Evolutionary conservation across 2,329 filamentous ascomycete genomes (phyloP).

Genomic region (Colletotrichum acutatum): DNA sequence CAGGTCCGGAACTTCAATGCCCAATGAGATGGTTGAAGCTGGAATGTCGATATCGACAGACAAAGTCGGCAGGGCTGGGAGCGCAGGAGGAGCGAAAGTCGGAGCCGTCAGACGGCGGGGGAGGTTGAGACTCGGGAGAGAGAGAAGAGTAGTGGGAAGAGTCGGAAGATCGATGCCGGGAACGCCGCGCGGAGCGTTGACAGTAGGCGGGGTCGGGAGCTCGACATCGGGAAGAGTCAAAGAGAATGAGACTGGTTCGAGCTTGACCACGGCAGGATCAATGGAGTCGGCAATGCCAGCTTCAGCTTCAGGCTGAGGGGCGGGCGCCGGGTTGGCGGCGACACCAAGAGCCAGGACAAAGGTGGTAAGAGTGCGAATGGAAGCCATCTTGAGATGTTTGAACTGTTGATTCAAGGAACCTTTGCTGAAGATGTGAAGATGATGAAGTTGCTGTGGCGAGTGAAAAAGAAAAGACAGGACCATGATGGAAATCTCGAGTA

Average conservation of each 20-base stretch:
- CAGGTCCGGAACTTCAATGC: neutral
- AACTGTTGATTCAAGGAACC: neutral
- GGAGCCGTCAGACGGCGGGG: neutral
- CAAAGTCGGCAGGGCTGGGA: neutral
- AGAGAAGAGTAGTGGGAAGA: neutral
- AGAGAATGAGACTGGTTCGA: neutral
- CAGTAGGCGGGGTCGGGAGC: neutral
- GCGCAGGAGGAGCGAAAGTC: neutral
- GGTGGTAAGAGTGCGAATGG: constrained; percentile 7
- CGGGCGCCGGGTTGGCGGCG: constrained; percentile 10
- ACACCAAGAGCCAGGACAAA: constrained; percentile 6
- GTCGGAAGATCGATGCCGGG: neutral
- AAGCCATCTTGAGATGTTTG: constrained; percentile 13
- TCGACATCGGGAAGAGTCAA: neutral
- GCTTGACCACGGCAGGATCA: neutral
- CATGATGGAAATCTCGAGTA: neutral
- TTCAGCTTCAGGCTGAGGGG: neutral
- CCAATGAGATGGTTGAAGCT: neutral
- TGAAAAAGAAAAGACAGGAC: neutral
- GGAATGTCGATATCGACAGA: neutral
- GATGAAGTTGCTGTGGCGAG: neutral
- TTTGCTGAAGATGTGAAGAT: neutral
- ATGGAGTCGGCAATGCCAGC: neutral
- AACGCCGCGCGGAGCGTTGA: neutral
- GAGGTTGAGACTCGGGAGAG: neutral